Percentiles rank a stretch among this genome's conserved stretches.
Conservation (phyloP, 345 rosid genomes). For the Abelmoschus esculentus region DNA sequence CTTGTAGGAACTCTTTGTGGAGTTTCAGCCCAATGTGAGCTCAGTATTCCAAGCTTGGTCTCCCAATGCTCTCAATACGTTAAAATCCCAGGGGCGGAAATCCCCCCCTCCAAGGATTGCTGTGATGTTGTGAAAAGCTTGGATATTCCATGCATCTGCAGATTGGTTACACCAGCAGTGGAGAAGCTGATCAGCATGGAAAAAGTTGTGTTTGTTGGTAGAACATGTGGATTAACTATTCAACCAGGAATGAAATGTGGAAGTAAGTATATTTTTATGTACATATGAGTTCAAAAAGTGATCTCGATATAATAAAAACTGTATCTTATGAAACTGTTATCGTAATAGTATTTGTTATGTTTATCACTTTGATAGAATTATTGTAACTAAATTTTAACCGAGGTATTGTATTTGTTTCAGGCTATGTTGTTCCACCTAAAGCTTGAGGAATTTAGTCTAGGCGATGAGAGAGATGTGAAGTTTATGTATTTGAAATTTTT, state of each 20-base stretch:
- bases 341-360: no score
- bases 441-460: background rate
- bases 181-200: slow-evolving; percentile 25
- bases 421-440: background rate
- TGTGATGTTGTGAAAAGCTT: slow-evolving; percentile 13
- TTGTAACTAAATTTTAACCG: background rate
- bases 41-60: background rate
- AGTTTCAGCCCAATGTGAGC: background rate
- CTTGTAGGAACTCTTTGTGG: background rate
- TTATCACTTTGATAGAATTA: no score
- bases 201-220: slow-evolving; percentile 30
- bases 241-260: slow-evolving; percentile 34
- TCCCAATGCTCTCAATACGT: slow-evolving; percentile 17
- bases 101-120: slow-evolving; percentile 25
- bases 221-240: slow-evolving; percentile 26
- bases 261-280: slow-evolving; percentile 13
- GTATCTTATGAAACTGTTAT: no score
- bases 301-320: no score
- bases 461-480: background rate
- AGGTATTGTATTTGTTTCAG: background rate
- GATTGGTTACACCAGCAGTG: slow-evolving; percentile 6
- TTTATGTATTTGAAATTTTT: background rate
- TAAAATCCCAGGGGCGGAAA: background rate
- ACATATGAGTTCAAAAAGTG: no score
- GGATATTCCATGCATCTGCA: slow-evolving; percentile 23